Conservation (phyloP, 257 asterid genomes). For the Ilex aquifolium region DNA sequence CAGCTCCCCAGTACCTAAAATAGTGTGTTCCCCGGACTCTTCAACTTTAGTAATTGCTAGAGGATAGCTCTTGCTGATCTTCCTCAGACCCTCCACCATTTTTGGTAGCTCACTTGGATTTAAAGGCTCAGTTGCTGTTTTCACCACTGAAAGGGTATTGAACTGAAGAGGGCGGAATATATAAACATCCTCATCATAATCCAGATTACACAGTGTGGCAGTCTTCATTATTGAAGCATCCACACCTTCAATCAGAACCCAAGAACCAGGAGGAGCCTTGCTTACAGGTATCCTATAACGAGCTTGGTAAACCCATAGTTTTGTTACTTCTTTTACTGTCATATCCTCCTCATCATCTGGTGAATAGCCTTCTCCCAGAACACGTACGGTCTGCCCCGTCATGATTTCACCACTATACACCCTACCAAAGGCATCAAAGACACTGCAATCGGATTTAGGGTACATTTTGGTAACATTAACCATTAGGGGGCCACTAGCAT, state of each 20-base stretch:
- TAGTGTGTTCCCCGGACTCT: constrained; percentile 98
- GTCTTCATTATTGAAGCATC: constrained; percentile 99
- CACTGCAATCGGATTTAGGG: constrained; percentile 93
- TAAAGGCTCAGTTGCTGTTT: constrained; percentile 97
- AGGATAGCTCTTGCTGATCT: constrained; percentile 98
- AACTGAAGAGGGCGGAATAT: constrained; percentile 93
- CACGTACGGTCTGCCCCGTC: constrained; percentile 88
- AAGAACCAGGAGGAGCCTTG: constrained; percentile 97
- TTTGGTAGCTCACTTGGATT: constrained; percentile 97
- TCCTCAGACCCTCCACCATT: constrained; percentile 98
- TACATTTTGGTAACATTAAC: constrained; percentile 87
- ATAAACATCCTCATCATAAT: constrained; percentile 75
- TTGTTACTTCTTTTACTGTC: constrained; percentile 50
- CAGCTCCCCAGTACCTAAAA: constrained; percentile 91
- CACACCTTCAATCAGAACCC: constrained; percentile 99
- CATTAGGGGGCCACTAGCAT: constrained; percentile 84
- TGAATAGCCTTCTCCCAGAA: constrained; percentile 96
- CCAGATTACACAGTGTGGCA: constrained; percentile 82
- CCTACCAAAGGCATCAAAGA: constrained; percentile 95
- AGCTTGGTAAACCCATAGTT: constrained; percentile 96
- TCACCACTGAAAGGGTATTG: constrained; percentile 95
- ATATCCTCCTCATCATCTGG: constrained; percentile 80
- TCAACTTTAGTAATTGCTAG: constrained; percentile 95
- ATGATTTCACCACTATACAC: constrained; percentile 91
- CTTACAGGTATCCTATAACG: constrained; percentile 93